A percentile compares a stretch with the other conserved stretches of the same genome.
These are phyloP conservation scores for Yamadazyma songkhlaensis DNA, from an alignment of 1,139 yeast species.

Conservation along the genomic window DNA sequence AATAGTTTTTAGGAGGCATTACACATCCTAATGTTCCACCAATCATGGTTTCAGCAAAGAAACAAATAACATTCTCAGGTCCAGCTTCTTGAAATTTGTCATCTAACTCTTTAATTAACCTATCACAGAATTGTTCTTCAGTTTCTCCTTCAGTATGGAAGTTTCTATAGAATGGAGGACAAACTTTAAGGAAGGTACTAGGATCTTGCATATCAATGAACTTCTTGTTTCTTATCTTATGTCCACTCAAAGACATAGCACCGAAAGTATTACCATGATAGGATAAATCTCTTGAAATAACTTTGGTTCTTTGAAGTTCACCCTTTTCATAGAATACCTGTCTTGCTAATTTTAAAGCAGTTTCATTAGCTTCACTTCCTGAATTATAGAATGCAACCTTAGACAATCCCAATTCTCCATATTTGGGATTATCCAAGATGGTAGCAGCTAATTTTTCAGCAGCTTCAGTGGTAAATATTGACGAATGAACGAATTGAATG, in stretches of 20 bases:
- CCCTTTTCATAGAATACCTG: conserved; percentile 52
- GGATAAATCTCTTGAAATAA: conserved; percentile 48
- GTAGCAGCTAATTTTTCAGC: conserved; percentile 49
- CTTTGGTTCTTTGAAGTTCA: conserved; percentile 42
- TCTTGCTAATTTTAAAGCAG: conserved; percentile 51
- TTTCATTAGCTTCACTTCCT: conserved; percentile 59
- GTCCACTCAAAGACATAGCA: conserved; percentile 46
- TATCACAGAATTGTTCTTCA: conserved; percentile 41
- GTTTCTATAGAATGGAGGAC: conserved; percentile 45
- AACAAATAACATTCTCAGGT: conserved; percentile 53
- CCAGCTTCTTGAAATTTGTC: conserved; percentile 42
- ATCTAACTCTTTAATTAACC: conserved; percentile 45
- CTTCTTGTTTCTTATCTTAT: conserved; percentile 31
- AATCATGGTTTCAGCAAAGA: conserved; percentile 52
- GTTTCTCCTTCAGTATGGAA: conserved; percentile 39
- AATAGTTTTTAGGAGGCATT: conserved; percentile 55
- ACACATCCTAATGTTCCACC: conserved; percentile 57
- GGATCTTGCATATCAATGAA: conserved; percentile 39
- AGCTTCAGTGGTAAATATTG: conserved; percentile 33
- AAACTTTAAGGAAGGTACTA: conserved; percentile 41
- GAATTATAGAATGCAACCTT: conserved; percentile 53
- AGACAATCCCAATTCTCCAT: conserved; percentile 48
- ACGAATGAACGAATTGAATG: conserved; percentile 42
- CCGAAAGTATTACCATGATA: conserved; percentile 61
- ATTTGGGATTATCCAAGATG: conserved; percentile 34